Conservation (phyloP, 2,329 filamentous ascomycete species). For the Aspergillus intermedius region DNA sequence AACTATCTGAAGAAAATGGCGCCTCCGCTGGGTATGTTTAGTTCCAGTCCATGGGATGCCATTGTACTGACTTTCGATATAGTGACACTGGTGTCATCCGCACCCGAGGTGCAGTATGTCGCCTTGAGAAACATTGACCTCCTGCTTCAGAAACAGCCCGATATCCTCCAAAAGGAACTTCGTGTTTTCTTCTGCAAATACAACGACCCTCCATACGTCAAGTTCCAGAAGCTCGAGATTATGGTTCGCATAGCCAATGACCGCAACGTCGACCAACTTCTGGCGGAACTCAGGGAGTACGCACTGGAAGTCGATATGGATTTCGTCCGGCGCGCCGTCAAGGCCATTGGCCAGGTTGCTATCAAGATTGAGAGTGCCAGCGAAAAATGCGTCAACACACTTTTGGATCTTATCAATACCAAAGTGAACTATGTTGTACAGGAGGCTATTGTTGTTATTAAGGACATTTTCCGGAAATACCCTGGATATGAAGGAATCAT, state of each 20-base stretch:
- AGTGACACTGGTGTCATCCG: conserved; percentile 94
- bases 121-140: conserved; percentile 94
- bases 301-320: conserved; percentile 99
- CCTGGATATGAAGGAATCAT: conserved; percentile 98
- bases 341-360: conserved; percentile 93
- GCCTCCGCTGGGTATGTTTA: conserved; percentile 70
- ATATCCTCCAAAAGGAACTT: conserved; percentile 94
- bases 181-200: conserved; percentile 99
- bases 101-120: conserved; percentile 96
- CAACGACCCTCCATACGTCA: conserved; percentile 95
- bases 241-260: conserved; percentile 99
- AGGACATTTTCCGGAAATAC: conserved; percentile 96
- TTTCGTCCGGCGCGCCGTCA: conserved; percentile 88
- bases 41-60: background rate
- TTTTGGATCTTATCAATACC: conserved; percentile 89
- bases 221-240: conserved; percentile 95
- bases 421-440: conserved; percentile 99
- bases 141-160: conserved; percentile 87
- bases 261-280: conserved; percentile 86
- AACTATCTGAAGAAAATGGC: conserved; percentile 99
- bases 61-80: conserved; percentile 18
- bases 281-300: conserved; percentile 94
- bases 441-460: conserved; percentile 97
- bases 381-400: conserved; percentile 89
- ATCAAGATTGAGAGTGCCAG: conserved; percentile 97